Conservation (phyloP, 2,329 filamentous ascomycete species). For the Bipolaris oryzae region DNA sequence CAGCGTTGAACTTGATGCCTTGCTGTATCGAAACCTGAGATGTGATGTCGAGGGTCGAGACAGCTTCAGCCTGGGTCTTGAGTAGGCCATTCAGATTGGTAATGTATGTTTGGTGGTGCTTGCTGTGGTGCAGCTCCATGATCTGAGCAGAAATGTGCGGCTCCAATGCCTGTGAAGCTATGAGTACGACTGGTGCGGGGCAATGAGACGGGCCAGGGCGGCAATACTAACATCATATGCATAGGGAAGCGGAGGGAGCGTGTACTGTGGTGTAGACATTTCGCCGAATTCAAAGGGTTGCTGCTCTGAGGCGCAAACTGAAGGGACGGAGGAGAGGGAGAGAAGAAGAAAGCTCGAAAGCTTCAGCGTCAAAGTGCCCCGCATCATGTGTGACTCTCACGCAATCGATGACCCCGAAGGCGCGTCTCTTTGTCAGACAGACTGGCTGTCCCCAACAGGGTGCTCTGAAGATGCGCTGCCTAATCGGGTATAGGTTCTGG, state of each 20-base stretch:
- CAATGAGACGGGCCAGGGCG: background rate
- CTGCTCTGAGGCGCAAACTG: slow-evolving; percentile 36
- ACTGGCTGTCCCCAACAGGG: slow-evolving; percentile 36
- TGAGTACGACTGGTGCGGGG: slow-evolving; percentile 12
- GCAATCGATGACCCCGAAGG: slow-evolving; percentile 13
- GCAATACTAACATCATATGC: slow-evolving; percentile 67
- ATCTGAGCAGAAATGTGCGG: slow-evolving; percentile 77
- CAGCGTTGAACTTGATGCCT: slow-evolving; percentile 84
- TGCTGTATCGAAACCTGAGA: slow-evolving; percentile 70
- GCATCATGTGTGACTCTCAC: slow-evolving; percentile 29
- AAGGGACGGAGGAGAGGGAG: slow-evolving; percentile 18
- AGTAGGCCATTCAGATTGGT: slow-evolving; percentile 74
- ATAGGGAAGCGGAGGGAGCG: slow-evolving; percentile 70
- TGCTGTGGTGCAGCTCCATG: slow-evolving; percentile 80
- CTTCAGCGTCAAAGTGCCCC: slow-evolving; percentile 20
- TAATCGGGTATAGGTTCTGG: slow-evolving; percentile 18
- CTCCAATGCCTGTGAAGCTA: slow-evolving; percentile 65
- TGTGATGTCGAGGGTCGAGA: slow-evolving; percentile 63
- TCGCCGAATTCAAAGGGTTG: slow-evolving; percentile 44
- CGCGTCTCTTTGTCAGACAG: slow-evolving; percentile 23
- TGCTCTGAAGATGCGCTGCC: slow-evolving; percentile 29
- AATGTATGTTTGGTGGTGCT: slow-evolving; percentile 81
- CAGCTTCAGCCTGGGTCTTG: slow-evolving; percentile 63
- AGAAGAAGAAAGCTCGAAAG: slow-evolving; percentile 25
- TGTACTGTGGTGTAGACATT: slow-evolving; percentile 57